Percentiles rank a stretch among this genome's conserved stretches.
Evolutionary conservation across 179 eudicot genomes (phyloP).

Genomic region (Pouteria campechiana): DNA sequence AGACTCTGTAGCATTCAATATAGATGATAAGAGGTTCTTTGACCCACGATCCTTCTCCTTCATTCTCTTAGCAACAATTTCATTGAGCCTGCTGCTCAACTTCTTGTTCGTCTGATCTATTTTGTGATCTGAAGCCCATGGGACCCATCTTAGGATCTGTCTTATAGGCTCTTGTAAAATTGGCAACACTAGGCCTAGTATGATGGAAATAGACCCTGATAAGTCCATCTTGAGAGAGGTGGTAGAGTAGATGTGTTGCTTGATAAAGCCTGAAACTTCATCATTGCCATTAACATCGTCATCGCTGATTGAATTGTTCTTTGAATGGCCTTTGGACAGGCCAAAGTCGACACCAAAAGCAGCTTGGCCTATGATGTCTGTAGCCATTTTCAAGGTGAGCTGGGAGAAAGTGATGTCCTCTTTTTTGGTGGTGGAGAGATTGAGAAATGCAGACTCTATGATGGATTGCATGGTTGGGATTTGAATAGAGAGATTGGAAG

Average conservation of each 20-base stretch:
- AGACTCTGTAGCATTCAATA: slow-evolving; percentile 58
- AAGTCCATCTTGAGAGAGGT: slow-evolving; percentile 87
- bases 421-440: slow-evolving; percentile 19
- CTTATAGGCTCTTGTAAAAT: slow-evolving; percentile 73
- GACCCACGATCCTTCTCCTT: slow-evolving; percentile 30
- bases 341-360: slow-evolving; percentile 89
- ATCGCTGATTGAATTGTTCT: neutral
- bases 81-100: slow-evolving; percentile 39
- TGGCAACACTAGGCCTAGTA: slow-evolving; percentile 67
- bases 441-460: slow-evolving; percentile 43
- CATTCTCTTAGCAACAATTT: slow-evolving; percentile 46
- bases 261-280: slow-evolving; percentile 51
- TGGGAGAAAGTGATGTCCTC: slow-evolving; percentile 47
- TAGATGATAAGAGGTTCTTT: slow-evolving; percentile 75
- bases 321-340: slow-evolving; percentile 40
- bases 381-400: slow-evolving; percentile 63
- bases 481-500: slow-evolving; percentile 74
- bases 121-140: slow-evolving; percentile 74
- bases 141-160: slow-evolving; percentile 60
- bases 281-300: slow-evolving; percentile 5
- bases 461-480: slow-evolving; percentile 72
- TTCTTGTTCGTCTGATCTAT: slow-evolving; percentile 43
- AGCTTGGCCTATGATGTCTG: slow-evolving; percentile 79
- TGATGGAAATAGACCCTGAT: slow-evolving; percentile 74
- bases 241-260: slow-evolving; percentile 80